Evolutionary conservation across 2,329 filamentous ascomycete genomes (phyloP), one percentile per base, ranked within the genome.

Genomic region (Aspergillus floridensis): DNA sequence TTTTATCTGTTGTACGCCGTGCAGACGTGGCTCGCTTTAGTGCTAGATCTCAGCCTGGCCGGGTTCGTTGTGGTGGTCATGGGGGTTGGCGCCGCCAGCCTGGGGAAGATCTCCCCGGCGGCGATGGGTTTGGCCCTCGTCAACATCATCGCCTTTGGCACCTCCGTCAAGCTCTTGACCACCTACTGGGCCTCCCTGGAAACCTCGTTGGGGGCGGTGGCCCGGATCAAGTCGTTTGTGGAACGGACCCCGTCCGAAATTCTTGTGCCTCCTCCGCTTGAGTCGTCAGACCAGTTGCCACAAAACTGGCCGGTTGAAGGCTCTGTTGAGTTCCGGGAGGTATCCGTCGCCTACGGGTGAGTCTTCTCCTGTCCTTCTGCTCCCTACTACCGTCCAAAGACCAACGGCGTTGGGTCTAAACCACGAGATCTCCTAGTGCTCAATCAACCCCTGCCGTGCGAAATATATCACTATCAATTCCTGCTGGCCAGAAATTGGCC

Each of bases 181-280:
- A 65, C 71, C 7, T 74, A 71, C n/a, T 85, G 81, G 81, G 83
- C 82, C 0, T 70, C 74, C 21, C 69, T 85, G 3, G 83, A 85
- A 63, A 84, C 81, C 0, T 78, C 78, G 8, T 74, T 85, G 26
- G 82, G 82, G n/a, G 81, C 81, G 6, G 74, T 85, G 19, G 35
- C 62, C 12, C 35, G 57, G 31, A 14, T 57, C 1, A 41, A 49
- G 2, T 38, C 32, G 3, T 48, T 49, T 16, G 6, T 35, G 52
- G 26, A 49, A 32, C 12, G 4, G 5, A 32, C 12, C 2, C 31
- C 24, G 4, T n/a, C 4, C 5, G 12, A 44, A 2, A 29, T 29
- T 12, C 41, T 5, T 11, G 5, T 0, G 2, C 19, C 5, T 44
- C 1, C 10, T 8, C 2, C 26, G 26, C 26, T 8, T 29, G 50